phyloP scores from a whole-genome alignment of 139 green algal species.

The Zygnema cylindricum region DNA sequence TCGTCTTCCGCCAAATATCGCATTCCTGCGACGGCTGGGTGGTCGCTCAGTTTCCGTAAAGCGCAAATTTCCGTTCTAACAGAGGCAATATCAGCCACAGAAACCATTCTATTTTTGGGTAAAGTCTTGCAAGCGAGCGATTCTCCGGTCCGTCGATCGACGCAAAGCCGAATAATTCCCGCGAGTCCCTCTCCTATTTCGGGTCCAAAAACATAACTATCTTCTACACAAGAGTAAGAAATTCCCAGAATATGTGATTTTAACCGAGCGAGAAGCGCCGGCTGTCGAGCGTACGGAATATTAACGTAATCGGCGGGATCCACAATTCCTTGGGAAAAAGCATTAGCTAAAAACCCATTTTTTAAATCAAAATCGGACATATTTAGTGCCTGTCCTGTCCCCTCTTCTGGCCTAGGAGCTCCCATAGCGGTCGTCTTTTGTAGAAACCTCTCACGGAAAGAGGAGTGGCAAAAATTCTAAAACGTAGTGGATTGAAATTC shows the following conservation, averaged over 20 bases:
- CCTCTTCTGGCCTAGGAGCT: too few relatives aligned
- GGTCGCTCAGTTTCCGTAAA: not conserved
- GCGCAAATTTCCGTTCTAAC: conserved; percentile 83
- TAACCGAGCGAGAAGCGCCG: not conserved
- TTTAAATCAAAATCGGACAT: too few relatives aligned
- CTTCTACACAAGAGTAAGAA: conserved; percentile 24
- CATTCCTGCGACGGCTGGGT: not conserved
- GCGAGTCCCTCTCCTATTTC: not conserved
- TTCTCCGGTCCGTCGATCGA: not conserved
- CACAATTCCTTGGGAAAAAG: not conserved
- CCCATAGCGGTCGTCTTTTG: too few relatives aligned
- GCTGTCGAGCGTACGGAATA: not conserved
- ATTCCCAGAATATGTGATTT: conserved; percentile 20
- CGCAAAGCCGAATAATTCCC: not conserved
- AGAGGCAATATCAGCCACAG: conserved; percentile 90
- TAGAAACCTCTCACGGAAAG: too few relatives aligned
- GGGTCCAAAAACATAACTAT: not conserved
- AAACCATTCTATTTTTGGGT: conserved; percentile 86
- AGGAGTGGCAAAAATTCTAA: too few relatives aligned
- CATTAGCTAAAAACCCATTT: not conserved
- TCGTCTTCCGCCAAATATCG: not conserved
- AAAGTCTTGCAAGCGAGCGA: conserved; percentile 70
- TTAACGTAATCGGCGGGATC: not conserved
- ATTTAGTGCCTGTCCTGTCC: too few relatives aligned
- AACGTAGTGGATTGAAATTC: too few relatives aligned